A percentile compares a stretch with the other conserved stretches of the same genome.
These are phyloP conservation scores for Acacia melanoxylon DNA, from an alignment of 306 rosid genomes.

Conservation along the genomic window DNA sequence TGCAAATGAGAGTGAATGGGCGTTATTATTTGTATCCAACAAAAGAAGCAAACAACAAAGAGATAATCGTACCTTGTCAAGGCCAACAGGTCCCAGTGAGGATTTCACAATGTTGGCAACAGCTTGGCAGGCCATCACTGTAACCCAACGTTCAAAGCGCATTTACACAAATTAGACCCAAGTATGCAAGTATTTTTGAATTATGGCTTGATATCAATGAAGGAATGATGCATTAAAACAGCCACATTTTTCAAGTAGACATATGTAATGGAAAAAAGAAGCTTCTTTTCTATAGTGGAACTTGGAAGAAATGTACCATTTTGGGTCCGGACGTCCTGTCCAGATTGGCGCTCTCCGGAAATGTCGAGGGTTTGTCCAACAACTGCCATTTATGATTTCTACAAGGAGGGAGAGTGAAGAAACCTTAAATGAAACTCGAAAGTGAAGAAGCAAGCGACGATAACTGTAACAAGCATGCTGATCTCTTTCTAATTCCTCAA, in stretches of 20 bases:
- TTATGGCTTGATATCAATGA: background rate
- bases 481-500: too few species aligned
- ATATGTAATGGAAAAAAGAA: background rate
- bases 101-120: constrained; percentile 91
- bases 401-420: background rate
- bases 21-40: background rate
- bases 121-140: constrained; percentile 91
- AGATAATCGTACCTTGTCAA: constrained; percentile 69
- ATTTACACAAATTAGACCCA: background rate
- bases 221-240: background rate
- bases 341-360: constrained; percentile 88
- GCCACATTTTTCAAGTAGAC: background rate
- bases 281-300: background rate
- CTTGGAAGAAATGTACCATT: constrained; percentile 52
- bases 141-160: background rate
- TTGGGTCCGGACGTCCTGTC: constrained; percentile 97
- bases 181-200: background rate
- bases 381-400: constrained; percentile 49
- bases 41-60: background rate
- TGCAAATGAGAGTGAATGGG: background rate
- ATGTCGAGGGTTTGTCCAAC: constrained; percentile 69
- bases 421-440: constrained; percentile 33
- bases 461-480: background rate
- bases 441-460: background rate
- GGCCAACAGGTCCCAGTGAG: constrained; percentile 97